Conservation (phyloP, 768 basidiomycete species). For the Pleurotus djamor region DNA sequence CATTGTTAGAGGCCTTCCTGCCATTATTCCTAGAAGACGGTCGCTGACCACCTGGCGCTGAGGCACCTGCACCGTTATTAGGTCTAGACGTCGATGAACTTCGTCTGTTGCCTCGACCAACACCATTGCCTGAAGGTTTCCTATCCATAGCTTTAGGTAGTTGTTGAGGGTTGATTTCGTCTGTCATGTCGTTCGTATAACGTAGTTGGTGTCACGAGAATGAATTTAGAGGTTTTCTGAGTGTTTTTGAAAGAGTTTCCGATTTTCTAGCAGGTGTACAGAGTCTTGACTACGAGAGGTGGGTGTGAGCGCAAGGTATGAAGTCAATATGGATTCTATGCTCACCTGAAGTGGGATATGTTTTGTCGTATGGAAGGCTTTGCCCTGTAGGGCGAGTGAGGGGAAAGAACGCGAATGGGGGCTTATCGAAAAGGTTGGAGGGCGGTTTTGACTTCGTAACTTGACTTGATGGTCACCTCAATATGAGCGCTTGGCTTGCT, state of each 20-base stretch:
- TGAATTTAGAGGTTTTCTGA: slow-evolving; percentile 47
- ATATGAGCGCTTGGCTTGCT: slow-evolving; percentile 3
- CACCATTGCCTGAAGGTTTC: slow-evolving; percentile 50
- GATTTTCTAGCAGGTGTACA: slow-evolving; percentile 25
- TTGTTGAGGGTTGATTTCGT: slow-evolving; percentile 59
- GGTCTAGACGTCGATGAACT: slow-evolving; percentile 50
- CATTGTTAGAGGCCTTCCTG: slow-evolving; percentile 50
- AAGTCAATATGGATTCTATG: neutral
- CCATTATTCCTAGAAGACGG: slow-evolving; percentile 68
- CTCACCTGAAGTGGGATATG: slow-evolving; percentile 28
- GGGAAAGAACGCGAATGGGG: slow-evolving; percentile 49
- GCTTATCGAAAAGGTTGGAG: slow-evolving; percentile 39
- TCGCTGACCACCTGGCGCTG: slow-evolving; percentile 43
- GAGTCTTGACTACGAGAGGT: slow-evolving; percentile 22
- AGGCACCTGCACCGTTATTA: slow-evolving; percentile 38
- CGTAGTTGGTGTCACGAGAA: slow-evolving; percentile 37
- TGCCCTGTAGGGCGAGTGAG: slow-evolving; percentile 93
- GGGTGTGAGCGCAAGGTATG: slow-evolving; percentile 6
- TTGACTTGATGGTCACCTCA: slow-evolving; percentile 38
- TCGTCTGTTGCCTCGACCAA: slow-evolving; percentile 54
- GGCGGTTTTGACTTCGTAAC: slow-evolving; percentile 36
- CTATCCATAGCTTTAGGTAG: slow-evolving; percentile 72
- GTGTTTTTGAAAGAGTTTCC: slow-evolving; percentile 39
- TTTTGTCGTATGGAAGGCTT: slow-evolving; percentile 57
- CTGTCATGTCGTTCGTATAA: slow-evolving; percentile 86